Evolutionary conservation across 2,329 filamentous ascomycete species (phyloP).

Genomic region (Hymenoscyphus linearis): DNA sequence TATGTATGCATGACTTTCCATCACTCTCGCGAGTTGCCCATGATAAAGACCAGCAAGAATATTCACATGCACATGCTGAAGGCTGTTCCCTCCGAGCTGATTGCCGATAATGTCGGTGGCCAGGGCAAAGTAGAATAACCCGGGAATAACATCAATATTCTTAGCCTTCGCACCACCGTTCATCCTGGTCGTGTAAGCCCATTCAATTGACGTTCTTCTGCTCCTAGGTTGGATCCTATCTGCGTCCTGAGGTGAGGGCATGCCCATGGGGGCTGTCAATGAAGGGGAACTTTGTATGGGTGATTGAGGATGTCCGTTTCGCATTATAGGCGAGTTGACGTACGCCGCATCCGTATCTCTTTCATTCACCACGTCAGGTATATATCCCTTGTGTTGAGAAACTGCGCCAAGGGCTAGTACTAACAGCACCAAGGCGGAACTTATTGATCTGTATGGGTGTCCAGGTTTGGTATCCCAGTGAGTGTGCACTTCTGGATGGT

Average conservation of each 20-base stretch:
- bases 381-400: constrained; percentile 50
- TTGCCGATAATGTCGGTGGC: constrained; percentile 83
- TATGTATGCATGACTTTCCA: constrained; percentile 72
- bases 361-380: constrained; percentile 53
- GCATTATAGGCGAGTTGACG: constrained; percentile 30
- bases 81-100: constrained; percentile 71
- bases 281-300: constrained; percentile 52
- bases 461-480: constrained; percentile 37
- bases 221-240: constrained; percentile 36
- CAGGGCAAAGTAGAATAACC: constrained; percentile 82
- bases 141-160: constrained; percentile 83
- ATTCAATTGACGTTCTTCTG: constrained; percentile 48
- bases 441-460: constrained; percentile 60
- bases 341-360: constrained; percentile 14
- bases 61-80: constrained; percentile 79
- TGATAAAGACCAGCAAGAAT: constrained; percentile 85
- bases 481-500: constrained; percentile 23
- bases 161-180: constrained; percentile 30
- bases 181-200: constrained; percentile 21
- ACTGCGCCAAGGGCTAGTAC: constrained; percentile 85
- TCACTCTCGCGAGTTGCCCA: constrained; percentile 77
- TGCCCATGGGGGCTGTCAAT: constrained; percentile 37
- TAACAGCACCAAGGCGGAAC: constrained; percentile 75
- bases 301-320: constrained; percentile 48
- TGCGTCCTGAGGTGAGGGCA: constrained; percentile 49